Evolutionary conservation across 2,329 filamentous ascomycete genomes (phyloP), one percentile per base, ranked within the genome.

Genomic region (Huntiella abstrusa): DNA sequence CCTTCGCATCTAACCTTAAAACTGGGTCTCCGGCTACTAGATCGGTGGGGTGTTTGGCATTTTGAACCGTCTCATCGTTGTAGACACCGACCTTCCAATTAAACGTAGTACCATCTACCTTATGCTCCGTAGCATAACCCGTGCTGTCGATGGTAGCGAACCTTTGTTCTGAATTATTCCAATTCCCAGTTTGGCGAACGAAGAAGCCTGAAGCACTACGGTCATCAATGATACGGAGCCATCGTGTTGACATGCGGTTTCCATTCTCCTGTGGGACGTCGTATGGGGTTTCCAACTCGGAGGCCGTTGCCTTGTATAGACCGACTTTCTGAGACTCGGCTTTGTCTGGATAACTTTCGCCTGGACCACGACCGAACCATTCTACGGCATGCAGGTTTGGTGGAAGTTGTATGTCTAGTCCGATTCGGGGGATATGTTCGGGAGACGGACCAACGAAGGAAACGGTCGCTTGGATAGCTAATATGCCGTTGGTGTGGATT

Each of bases 331-430:
- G 76, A 3, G 71, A 69, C 10, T 65, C 56, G 56, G 80, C 80
- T 62, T 70, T 77, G 60, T 84, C 80, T 12, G 63, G 61, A 61
- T 83, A 84, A 8, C 67, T 71, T 57, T 82, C 77, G 2, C 73
- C 73, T 0, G 75, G 75, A 0, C 80, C 80, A 3, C 74, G 70
- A 4, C 79, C 78, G 54, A 75, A 81, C 78, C 78, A 84, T n/a
- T 61, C 58, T 1, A 64, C 67, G 4, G 55, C 53, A 4, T 60
- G 55, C 17, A 66, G 58, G 13, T 52, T 61, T 41, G 41, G 59
- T 33, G 28, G 2, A 52, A 62, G 63, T 10, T 59, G 68, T 52
- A 61, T 66, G n/a, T 57, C 71, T 52, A 82, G 58, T 0, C 79
- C 79, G 49, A 82, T 68, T 12, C 78, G 67, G 0, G 77, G 75